Base-by-base conservation (phyloP, 345 rosid genomes). In the Boechera divaricarpa region DNA sequence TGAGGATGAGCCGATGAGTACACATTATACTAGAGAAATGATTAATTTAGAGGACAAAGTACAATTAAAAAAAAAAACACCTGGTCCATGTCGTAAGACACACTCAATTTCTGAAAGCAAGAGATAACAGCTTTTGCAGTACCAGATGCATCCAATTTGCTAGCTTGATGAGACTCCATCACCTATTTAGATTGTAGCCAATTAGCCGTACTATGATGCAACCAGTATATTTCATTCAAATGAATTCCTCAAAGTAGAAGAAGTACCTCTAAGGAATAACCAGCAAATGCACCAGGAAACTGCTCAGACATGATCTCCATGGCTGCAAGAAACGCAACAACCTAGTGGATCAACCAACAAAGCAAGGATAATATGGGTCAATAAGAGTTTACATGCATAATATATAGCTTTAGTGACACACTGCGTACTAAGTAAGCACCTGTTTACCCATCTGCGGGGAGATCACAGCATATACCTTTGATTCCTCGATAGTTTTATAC, bases 381-480 rank as follows among this genome's bases (percentile, higher is more conserved):
- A 72, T 36, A 38, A 35, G 39, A 39, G 15, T 51, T 11, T 42
- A 56, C 18, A 45, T 9, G 10, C 33, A 15, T 13, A 1, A 3
- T 4, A 15, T n/a, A 44, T 24, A 47, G 6, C 33, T n/a, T 39
- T 29, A 29, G 5, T 48, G 7, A 51, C 38, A 52, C 45, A 56
- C 0, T 39, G 42, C 7, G 10, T 60, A 59, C 35, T 21, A 5
- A 55, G 36, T 9, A 35, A 81, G 76, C 62, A 93, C 96, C 87
- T 90, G 97, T 47, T 94, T 94, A 68, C 97, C 98, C 98, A 94
- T 94, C 82, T 94, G 97, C 12, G 94, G 98, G 13, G 98, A 94
- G 56, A 94, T 90, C 53, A 94, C 93, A 63, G 98, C 96, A 83
- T 89, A 94, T 39, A 84, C 73, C 59, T 85, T 87, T 5, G 97